phyloP scores from a whole-genome alignment of 441 rosid species.

The Populus trichocarpa region DNA sequence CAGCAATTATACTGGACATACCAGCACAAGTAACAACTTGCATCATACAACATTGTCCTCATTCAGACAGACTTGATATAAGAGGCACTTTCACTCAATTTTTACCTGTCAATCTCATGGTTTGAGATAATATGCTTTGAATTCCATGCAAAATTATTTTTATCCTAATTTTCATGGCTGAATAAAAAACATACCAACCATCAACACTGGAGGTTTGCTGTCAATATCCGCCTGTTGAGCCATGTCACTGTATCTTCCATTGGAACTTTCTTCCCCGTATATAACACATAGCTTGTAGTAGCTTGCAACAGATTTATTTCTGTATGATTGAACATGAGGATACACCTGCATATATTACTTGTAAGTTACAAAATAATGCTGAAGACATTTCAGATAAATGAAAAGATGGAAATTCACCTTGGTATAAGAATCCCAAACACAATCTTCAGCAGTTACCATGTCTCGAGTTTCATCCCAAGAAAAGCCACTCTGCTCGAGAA shows the following conservation, averaged over 20 bases:
- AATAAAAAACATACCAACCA: constrained; percentile 33
- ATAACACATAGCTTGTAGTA: constrained; percentile 48
- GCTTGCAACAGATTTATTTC: constrained; percentile 35
- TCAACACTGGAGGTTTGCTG: constrained; percentile 20
- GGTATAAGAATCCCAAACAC: constrained; percentile 40
- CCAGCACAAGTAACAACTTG: background rate
- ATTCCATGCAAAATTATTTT: background rate
- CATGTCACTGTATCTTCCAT: constrained; percentile 23
- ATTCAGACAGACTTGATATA: constrained; percentile 10
- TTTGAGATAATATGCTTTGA: background rate
- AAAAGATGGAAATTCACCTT: constrained; percentile 25
- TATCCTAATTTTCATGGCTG: constrained; percentile 9
- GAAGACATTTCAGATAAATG: background rate
- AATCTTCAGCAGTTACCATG: constrained; percentile 41
- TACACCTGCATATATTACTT: constrained; percentile 33
- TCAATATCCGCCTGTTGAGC: constrained; percentile 20
- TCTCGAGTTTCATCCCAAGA: constrained; percentile 50
- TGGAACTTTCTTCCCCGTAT: constrained; percentile 40
- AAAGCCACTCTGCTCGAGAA: constrained; percentile 44
- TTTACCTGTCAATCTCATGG: background rate
- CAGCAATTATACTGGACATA: background rate
- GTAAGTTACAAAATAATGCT: constrained; percentile 12
- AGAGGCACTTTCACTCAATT: background rate
- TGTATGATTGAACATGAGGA: constrained; percentile 36
- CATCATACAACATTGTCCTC: background rate